Evolutionary conservation across 2,329 filamentous ascomycete species (phyloP).

Genomic region (Penicillium palitans): DNA sequence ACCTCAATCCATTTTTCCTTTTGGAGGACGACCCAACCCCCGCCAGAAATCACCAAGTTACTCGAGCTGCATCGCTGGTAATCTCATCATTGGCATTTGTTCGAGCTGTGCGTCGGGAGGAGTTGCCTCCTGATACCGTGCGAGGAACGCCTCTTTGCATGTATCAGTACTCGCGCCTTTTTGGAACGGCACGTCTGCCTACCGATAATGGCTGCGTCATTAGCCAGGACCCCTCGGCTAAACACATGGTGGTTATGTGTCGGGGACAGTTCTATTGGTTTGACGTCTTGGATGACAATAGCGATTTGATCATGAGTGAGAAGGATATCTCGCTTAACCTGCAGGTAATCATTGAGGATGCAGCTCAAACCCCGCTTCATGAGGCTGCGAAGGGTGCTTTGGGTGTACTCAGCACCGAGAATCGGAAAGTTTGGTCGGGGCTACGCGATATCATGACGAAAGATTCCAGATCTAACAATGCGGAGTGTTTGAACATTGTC

Average conservation of each 20-base stretch:
- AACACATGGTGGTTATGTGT: constrained; percentile 89
- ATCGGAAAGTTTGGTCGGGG: constrained; percentile 93
- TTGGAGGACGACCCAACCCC: constrained; percentile 97
- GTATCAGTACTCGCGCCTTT: constrained; percentile 96
- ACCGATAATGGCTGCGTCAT: constrained; percentile 95
- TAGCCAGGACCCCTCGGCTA: constrained; percentile 88
- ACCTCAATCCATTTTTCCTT: constrained; percentile 96
- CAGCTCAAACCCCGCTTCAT: constrained; percentile 82
- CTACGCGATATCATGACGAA: constrained; percentile 82
- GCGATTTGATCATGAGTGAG: constrained; percentile 95
- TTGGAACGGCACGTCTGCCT: constrained; percentile 90
- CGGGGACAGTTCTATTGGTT: constrained; percentile 99
- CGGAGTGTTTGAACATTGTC: constrained; percentile 91
- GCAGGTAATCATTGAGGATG: constrained; percentile 88
- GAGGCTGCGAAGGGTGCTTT: constrained; percentile 94
- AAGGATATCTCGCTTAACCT: constrained; percentile 90
- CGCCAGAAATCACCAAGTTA: constrained; percentile 94
- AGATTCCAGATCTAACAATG: constrained; percentile 88
- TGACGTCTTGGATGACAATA: constrained; percentile 91
- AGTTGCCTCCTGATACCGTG: constrained; percentile 83
- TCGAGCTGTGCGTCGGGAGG: constrained; percentile 86
- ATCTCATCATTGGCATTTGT: constrained; percentile 91
- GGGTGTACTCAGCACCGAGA: constrained; percentile 92
- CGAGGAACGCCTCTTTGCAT: constrained; percentile 87
- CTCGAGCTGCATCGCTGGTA: constrained; percentile 85